A percentile compares a stretch with the other conserved stretches of the same genome.
Evolutionary conservation across 106 monocot genomes (phyloP).

Genomic region (Acorus calamus): DNA sequence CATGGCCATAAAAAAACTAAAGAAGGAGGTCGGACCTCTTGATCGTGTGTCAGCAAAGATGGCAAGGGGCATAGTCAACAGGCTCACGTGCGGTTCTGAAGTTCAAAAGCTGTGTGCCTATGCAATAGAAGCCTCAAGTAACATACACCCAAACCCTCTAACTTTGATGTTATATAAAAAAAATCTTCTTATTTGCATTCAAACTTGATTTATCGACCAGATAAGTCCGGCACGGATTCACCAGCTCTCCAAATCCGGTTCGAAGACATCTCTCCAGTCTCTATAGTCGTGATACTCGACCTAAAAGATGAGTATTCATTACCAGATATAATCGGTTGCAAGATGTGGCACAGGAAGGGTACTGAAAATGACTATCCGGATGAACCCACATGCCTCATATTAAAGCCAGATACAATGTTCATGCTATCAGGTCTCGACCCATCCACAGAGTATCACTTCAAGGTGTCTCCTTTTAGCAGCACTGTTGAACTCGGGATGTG

Average conservation of each 20-base stretch:
- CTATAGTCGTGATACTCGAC: constrained; percentile 30
- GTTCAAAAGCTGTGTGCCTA: constrained; percentile 38
- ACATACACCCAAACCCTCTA: constrained; percentile 9
- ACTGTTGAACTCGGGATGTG: constrained; percentile 33
- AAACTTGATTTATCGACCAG: no score
- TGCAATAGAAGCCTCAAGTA: constrained; percentile 26
- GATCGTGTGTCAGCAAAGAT: constrained; percentile 31
- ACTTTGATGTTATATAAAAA: no score
- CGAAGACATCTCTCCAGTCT: constrained; percentile 37
- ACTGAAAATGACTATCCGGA: constrained; percentile 19
- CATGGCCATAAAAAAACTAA: constrained; percentile 35
- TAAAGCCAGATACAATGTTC: constrained; percentile 39
- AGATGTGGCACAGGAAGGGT: constrained; percentile 40
- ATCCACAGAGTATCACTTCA: constrained; percentile 52
- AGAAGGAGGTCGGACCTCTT: constrained; percentile 47
- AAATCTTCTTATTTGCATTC: no score
- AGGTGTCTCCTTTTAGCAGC: constrained; percentile 47
- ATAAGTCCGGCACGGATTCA: constrained; percentile 9
- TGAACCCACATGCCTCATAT: constrained; percentile 37
- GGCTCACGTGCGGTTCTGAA: constrained; percentile 44
- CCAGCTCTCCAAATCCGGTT: constrained; percentile 35
- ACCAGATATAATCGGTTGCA: constrained; percentile 50
- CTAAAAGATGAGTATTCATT: constrained; percentile 28
- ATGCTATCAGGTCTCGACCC: constrained; percentile 43
- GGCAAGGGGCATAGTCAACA: constrained; percentile 52